A percentile compares a stretch with the other conserved stretches of the same genome.
These are phyloP conservation scores for Solanum pimpinellifolium DNA, from an alignment of 257 asterid species.

Conservation along the genomic window DNA sequence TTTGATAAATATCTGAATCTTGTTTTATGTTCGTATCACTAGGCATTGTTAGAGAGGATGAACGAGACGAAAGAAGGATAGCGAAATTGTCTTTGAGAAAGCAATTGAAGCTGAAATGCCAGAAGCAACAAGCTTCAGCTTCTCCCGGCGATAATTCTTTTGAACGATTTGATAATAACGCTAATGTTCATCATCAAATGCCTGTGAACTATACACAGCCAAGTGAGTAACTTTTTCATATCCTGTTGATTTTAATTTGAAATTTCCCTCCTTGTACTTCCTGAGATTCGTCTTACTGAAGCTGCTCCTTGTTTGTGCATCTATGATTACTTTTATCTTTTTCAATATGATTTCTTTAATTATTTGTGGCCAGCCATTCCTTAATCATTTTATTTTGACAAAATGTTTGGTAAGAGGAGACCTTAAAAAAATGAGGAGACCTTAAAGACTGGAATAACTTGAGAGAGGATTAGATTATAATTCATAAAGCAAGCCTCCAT, in stretches of 20 bases:
- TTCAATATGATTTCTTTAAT: not conserved
- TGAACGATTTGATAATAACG: conserved; percentile 27
- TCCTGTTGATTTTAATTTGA: not conserved
- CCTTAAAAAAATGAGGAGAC: not conserved
- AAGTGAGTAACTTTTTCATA: conserved; percentile 27
- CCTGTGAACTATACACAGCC: conserved; percentile 59
- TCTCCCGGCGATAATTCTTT: conserved; percentile 28
- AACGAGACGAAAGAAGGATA: conserved; percentile 55
- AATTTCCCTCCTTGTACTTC: not conserved
- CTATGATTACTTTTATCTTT: not conserved
- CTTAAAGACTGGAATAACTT: not conserved
- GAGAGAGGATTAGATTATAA: not conserved
- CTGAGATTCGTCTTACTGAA: not conserved
- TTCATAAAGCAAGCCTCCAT: not conserved
- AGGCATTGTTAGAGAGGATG: conserved; percentile 59
- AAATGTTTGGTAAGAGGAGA: not conserved
- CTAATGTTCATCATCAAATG: conserved; percentile 44
- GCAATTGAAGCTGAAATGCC: conserved; percentile 82
- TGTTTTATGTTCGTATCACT: conserved; percentile 4
- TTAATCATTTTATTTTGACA: not conserved
- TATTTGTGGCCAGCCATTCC: not conserved
- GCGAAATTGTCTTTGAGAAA: conserved; percentile 86
- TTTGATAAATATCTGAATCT: conserved; percentile 1
- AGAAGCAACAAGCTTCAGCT: conserved; percentile 35
- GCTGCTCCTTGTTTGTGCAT: not conserved